Evolutionary conservation across 1,284 basidiomycete species (phyloP), one percentile per base, ranked within the genome.

Genomic region (Ustilago trichophora): DNA sequence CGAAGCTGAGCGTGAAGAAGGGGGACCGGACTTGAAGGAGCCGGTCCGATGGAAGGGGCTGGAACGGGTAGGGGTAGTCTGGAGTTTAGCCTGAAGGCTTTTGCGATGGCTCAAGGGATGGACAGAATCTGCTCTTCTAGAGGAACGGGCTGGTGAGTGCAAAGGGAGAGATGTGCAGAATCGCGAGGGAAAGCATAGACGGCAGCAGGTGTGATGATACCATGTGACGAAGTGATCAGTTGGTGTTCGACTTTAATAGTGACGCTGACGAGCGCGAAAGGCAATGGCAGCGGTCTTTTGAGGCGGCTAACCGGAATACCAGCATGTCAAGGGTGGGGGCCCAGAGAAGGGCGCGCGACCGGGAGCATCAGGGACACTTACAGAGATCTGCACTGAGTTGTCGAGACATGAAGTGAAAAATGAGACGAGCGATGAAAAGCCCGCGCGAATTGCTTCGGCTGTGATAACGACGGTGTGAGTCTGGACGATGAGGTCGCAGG

Each of bases 341-440:
- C n/a, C n/a, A n/a, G n/a, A n/a, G n/a, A n/a, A n/a, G n/a, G n/a
- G n/a, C n/a, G n/a, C n/a, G n/a, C n/a, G n/a, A n/a, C n/a, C n/a
- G n/a, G n/a, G n/a, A n/a, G n/a, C n/a, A n/a, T n/a, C n/a, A n/a
- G n/a, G n/a, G n/a, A n/a, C n/a, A 67, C 63, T 68, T 67, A 72
- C 69, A 62, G n/a, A 38, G 34, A 36, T 65, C 56, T 55, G 49
- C 44, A 7, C 26, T 58, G 27, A 65, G 48, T 60, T 64, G 55
- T 53, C 67, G 67, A 43, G 67, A 65, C 67, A 70, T 70, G 46
- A 54, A 65, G 57, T 48, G 38, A 31, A 31, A 18, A 16, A n/a
- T 48, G 38, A 32, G n/a, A 36, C 60, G 60, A 57, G 60, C 60
- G 48, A 25, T 15, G 29, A 5, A 6, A 22, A 35, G 60, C 60